Base-by-base conservation (phyloP, 148 eudicot species). In the Beta vulgaris region DNA sequence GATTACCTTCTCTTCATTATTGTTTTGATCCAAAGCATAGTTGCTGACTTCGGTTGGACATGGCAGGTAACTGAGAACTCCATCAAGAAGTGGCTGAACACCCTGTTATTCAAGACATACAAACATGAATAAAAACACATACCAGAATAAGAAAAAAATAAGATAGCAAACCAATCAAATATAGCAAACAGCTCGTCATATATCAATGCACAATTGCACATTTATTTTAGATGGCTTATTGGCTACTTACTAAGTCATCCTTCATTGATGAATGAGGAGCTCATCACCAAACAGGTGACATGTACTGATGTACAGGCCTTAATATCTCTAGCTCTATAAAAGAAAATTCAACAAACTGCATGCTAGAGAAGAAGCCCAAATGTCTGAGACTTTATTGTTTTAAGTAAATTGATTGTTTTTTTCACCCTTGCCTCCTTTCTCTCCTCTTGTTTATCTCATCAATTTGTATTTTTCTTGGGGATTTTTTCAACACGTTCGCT, bases 31-130 rank as follows among this genome's bases (percentile, higher is more conserved):
- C 76, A 94, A 93, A 77, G 98, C 98, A 78, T 87, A 84, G 83
- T 84, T 94, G 72, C 70, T 89, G 77, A 94, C 97, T 87, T 94
- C 98, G 74, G 84, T 83, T 58, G 98, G 98, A 80, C 89, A 86
- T 37, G 98, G 98, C 88, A 94, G 80, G 82, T 87, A 94, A 78
- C 78, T 80, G 43, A 94, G 82, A 74, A 94, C 97, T 73, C 93
- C 98, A 77, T 94, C 97, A 77, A 94, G 96, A 87, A 94, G 98
- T 59, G 97, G 83, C 82, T 94, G 98, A 37, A 94, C 97, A 59
- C 97, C 98, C 98, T 91, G 85, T 37, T 68, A 73, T 58, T 42
- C 80, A 81, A 28, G 64, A 78, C 62, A 23, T 60, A 39, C 15
- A 59, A 73, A 58, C 32, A 79, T 49, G 49, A 79, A 29, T 5